Base-by-base conservation (phyloP, 2,329 filamentous ascomycete species). In the Ramichloridium luteum region DNA sequence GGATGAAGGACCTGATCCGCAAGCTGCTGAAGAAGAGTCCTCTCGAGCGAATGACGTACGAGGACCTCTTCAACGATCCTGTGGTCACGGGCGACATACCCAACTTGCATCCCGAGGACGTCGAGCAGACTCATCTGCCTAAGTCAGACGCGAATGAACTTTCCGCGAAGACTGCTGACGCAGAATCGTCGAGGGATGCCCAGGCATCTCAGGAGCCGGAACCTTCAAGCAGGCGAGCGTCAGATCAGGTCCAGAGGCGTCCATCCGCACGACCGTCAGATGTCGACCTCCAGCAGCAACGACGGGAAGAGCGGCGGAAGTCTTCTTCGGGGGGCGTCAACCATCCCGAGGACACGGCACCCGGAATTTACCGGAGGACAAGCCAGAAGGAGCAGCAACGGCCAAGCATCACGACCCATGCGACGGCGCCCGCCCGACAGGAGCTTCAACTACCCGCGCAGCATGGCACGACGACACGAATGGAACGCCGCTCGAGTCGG, bases 11-110 rank as follows among this genome's bases (percentile, higher is more conserved):
- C 13, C 62, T 94, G 12, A 85, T 94, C 37, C 74, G 83, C 26
- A 70, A 69, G 23, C 67, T 98, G 11, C 62, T 98, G 41, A 94
- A 88, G 62, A 75, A 82, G 36, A 88, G 77, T 37, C 84, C 90
- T 0, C 74, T 82, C 4, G 83, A 93, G 55, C 72, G 90, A 36
- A 70, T 93, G 54, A 80, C 74, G 34, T 96, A 94, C 46, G 76
- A 83, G 31, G 74, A 79, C 41, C 90, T 94, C 54, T 96, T 96
- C 58, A 64, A 62, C 11, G 77, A 88, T 50, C 59, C 49, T 9
- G 44, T 53, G 3, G 38, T 49, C 6, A 45, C 44, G 15, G 47
- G 44, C 11, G 44, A 51, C 9, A 54, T 56, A 17, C 50, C 51
- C 18, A 49, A 49, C 6, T 41, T 55, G 13, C 45, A 43, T 5